Conservation (phyloP, 2,329 filamentous ascomycete genomes). For the Chalara sp. region DNA sequence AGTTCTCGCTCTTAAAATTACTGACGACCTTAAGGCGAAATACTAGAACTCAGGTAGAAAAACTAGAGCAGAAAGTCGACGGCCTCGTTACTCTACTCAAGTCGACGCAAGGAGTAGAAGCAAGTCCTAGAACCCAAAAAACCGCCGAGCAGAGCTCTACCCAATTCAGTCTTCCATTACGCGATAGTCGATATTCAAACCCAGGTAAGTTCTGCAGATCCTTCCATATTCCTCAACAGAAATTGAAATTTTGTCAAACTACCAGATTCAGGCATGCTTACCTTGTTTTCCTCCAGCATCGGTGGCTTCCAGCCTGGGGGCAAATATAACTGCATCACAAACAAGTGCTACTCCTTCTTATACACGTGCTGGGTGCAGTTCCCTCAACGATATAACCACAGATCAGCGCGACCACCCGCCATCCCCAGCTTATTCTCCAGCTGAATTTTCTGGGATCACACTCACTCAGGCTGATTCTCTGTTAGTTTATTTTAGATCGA, state of each 20-base stretch:
- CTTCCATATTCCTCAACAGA: neutral
- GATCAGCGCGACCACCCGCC: neutral
- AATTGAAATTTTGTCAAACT: neutral
- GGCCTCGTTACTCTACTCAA: constrained; percentile 13
- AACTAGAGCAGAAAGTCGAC: constrained; percentile 17
- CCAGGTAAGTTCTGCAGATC: neutral
- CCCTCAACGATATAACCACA: neutral
- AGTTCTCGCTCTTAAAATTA: neutral
- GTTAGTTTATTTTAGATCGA: constrained; percentile 9
- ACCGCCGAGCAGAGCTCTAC: neutral
- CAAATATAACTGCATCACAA: too few relatives aligned
- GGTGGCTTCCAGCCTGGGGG: too few relatives aligned
- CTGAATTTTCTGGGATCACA: neutral
- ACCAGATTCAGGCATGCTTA: neutral
- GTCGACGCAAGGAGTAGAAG: constrained; percentile 1
- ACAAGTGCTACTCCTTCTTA: too few relatives aligned
- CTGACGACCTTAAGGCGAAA: constrained; percentile 4
- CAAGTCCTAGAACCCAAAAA: too few relatives aligned
- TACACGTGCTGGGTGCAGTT: too few relatives aligned
- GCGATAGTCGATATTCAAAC: neutral
- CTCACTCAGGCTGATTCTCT: constrained; percentile 8
- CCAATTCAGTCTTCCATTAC: neutral
- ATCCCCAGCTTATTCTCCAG: neutral
- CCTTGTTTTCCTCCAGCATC: neutral
- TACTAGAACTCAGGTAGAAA: constrained; percentile 11